A percentile compares a stretch with the other conserved stretches of the same genome.
phyloP scores from a whole-genome alignment of 176 grass and related monocot genomes.

The Oryza meridionalis region DNA sequence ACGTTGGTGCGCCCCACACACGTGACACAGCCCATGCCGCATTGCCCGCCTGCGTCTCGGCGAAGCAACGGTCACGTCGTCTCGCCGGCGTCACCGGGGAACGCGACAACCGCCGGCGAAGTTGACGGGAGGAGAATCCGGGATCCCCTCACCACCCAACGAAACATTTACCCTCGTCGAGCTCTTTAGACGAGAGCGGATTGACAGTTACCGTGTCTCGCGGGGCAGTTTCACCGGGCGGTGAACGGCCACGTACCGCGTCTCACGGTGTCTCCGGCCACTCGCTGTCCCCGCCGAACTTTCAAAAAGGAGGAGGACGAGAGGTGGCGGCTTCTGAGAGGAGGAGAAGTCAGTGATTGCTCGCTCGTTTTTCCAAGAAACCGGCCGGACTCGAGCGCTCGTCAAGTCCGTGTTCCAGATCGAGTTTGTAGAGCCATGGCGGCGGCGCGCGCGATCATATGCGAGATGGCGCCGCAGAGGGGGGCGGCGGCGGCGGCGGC shows the following conservation, averaged over 20 bases:
- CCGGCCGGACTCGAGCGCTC: neutral
- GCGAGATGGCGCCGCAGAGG: conserved; percentile 65
- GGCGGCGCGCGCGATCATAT: conserved; percentile 60
- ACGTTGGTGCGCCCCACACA: conserved; percentile 39
- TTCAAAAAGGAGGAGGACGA: conserved; percentile 42
- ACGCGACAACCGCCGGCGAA: conserved; percentile 44
- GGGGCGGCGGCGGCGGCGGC: neutral
- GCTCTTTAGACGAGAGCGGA: neutral
- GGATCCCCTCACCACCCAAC: conserved; percentile 41
- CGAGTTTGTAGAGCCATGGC: conserved; percentile 24
- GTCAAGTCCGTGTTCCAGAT: conserved; percentile 6
- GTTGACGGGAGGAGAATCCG: conserved; percentile 2
- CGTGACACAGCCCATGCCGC: neutral
- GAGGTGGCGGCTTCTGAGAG: no score
- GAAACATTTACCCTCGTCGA: neutral
- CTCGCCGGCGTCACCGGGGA: conserved; percentile 19
- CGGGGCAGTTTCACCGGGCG: conserved; percentile 33
- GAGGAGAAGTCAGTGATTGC: neutral
- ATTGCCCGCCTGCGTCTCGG: neutral
- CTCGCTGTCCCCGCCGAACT: conserved; percentile 44
- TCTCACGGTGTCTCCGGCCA: neutral
- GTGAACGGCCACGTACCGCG: conserved; percentile 29
- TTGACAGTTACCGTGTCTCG: neutral
- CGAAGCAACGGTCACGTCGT: conserved; percentile 47
- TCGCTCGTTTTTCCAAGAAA: conserved; percentile 29